Evolutionary conservation across 495 filamentous ascomycete genomes (phyloP).

Genomic region (Aspergillus incahuasiensis): DNA sequence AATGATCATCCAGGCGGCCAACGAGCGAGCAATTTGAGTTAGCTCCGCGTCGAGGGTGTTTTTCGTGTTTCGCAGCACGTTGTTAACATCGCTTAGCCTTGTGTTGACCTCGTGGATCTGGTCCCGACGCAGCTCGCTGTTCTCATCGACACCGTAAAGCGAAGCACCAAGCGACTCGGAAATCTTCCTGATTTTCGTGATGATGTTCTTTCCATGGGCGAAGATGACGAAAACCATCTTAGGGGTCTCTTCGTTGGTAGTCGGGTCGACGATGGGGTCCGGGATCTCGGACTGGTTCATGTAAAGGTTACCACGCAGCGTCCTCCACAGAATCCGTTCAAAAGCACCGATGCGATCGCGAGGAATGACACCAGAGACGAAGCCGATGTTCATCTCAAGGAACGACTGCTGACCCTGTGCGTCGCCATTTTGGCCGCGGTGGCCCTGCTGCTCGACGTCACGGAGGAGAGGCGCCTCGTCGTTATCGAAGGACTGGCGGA

Average conservation of each 20-base stretch:
- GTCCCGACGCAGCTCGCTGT: slow-evolving; percentile 85
- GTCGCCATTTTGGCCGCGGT: slow-evolving; percentile 60
- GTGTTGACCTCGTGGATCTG: slow-evolving; percentile 97
- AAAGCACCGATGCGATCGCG: slow-evolving; percentile 90
- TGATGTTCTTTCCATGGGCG: slow-evolving; percentile 94
- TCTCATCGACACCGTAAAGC: slow-evolving; percentile 94
- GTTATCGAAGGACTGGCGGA: slow-evolving; percentile 82
- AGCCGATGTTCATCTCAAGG: slow-evolving; percentile 97
- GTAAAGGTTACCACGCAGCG: slow-evolving; percentile 94
- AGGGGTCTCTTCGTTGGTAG: slow-evolving; percentile 80
- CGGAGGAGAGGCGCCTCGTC: slow-evolving; percentile 77
- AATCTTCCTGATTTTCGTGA: slow-evolving; percentile 98
- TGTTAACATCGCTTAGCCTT: slow-evolving; percentile 81
- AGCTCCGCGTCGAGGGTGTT: slow-evolving; percentile 90
- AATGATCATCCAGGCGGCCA: slow-evolving; percentile 94
- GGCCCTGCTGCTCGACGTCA: slow-evolving; percentile 74
- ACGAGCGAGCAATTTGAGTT: slow-evolving; percentile 80
- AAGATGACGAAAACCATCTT: slow-evolving; percentile 99
- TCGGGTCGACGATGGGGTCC: slow-evolving; percentile 87
- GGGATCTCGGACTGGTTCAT: slow-evolving; percentile 99
- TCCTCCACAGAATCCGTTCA: slow-evolving; percentile 95
- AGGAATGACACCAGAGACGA: slow-evolving; percentile 96
- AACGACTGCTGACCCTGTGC: slow-evolving; percentile 75
- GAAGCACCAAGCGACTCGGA: slow-evolving; percentile 94
- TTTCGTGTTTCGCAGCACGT: slow-evolving; percentile 93